Conservation (phyloP, 352 stramenopile genomes). For the Halophytophthora batemanensis region DNA sequence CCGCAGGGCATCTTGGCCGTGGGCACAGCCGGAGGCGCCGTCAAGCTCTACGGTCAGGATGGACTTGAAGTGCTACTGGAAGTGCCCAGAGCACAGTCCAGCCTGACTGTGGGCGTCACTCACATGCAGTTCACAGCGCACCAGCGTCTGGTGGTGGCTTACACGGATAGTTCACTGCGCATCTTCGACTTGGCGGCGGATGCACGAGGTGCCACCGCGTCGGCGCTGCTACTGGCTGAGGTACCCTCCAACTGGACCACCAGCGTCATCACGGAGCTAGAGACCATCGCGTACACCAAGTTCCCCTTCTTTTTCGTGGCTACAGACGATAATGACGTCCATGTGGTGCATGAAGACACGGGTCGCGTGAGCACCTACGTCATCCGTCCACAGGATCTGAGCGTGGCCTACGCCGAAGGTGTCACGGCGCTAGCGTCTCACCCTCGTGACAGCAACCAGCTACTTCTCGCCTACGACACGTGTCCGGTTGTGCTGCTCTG, state of each 20-base stretch:
- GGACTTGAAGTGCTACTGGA: slow-evolving; percentile 62
- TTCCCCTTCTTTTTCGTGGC: slow-evolving; percentile 74
- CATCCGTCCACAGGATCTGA: slow-evolving; percentile 46
- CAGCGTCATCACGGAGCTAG: slow-evolving; percentile 56
- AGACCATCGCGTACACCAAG: slow-evolving; percentile 55
- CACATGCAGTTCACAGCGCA: slow-evolving; percentile 64
- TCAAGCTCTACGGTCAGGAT: slow-evolving; percentile 71
- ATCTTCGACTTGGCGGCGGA: slow-evolving; percentile 52
- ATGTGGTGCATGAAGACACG: slow-evolving; percentile 79
- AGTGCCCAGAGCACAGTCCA: slow-evolving; percentile 24
- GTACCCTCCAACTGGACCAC: slow-evolving; percentile 55
- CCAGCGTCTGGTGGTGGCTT: slow-evolving; percentile 59
- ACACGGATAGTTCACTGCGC: slow-evolving; percentile 63
- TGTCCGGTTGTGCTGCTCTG: slow-evolving; percentile 49
- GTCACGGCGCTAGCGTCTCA: slow-evolving; percentile 55
- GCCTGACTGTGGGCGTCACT: slow-evolving; percentile 40
- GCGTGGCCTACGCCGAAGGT: slow-evolving; percentile 15
- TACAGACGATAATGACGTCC: slow-evolving; percentile 59
- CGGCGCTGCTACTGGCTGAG: slow-evolving; percentile 7
- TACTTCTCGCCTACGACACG: slow-evolving; percentile 64
- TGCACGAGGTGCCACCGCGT: neutral
- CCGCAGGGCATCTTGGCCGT: slow-evolving; percentile 67
- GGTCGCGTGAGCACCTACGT: slow-evolving; percentile 64
- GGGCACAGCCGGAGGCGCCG: slow-evolving; percentile 47
- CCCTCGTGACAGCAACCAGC: slow-evolving; percentile 55